Percentiles rank a stretch among this genome's conserved stretches.
phyloP scores from a whole-genome alignment of 2,329 filamentous ascomycete species.

The Fusarium euwallaceae region DNA sequence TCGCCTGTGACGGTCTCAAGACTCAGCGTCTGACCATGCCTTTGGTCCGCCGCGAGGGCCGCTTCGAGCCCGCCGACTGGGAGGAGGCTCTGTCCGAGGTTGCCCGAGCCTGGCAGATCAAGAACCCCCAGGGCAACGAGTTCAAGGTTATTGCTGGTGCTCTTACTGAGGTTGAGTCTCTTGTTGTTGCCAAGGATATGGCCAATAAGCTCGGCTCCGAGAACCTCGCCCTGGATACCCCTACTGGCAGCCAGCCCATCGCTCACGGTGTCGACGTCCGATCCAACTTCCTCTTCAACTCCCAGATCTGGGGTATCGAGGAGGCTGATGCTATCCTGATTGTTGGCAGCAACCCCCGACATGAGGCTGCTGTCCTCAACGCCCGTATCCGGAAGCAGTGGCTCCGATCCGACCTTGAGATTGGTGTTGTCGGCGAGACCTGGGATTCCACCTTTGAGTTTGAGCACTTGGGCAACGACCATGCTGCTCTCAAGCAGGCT shows the following conservation, averaged over 20 bases:
- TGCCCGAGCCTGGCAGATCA: constrained; percentile 80
- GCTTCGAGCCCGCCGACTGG: constrained; percentile 94
- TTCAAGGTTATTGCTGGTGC: constrained; percentile 96
- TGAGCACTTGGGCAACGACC: constrained; percentile 86
- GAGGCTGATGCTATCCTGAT: constrained; percentile 93
- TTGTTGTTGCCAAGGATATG: constrained; percentile 97
- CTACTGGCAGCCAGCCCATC: constrained; percentile 83
- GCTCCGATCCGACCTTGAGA: constrained; percentile 92
- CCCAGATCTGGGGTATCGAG: constrained; percentile 91
- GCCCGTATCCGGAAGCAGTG: constrained; percentile 98
- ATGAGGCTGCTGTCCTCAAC: constrained; percentile 95
- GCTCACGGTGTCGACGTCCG: constrained; percentile 94
- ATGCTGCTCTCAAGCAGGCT: constrained; percentile 84
- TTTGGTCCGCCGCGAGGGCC: constrained; percentile 86
- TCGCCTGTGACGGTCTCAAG: constrained; percentile 96
- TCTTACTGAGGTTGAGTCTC: constrained; percentile 89
- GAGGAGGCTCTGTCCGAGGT: constrained; percentile 95
- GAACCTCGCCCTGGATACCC: constrained; percentile 93
- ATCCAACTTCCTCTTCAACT: constrained; percentile 97
- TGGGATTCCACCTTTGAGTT: constrained; percentile 97
- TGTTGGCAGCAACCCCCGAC: constrained; percentile 93
- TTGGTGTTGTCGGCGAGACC: constrained; percentile 89
- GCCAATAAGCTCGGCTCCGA: constrained; percentile 97
- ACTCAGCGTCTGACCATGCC: constrained; percentile 96
- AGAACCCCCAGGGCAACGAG: constrained; percentile 89